phyloP scores from a whole-genome alignment of 352 stramenopile genomes.

The Phytophthora aleatoria region DNA sequence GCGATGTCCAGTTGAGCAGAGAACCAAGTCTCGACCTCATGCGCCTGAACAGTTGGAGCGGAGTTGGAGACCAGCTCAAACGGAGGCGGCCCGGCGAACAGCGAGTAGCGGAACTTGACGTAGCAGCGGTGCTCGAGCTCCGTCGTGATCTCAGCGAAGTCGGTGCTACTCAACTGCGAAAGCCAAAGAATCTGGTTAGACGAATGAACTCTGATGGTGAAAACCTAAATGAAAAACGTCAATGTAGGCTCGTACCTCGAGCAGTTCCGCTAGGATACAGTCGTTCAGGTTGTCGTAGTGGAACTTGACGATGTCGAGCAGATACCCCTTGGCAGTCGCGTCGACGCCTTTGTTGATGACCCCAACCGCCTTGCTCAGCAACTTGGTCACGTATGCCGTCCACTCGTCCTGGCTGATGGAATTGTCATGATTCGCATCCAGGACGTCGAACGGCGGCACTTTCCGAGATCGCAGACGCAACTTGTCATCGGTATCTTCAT shows the following conservation, averaged over 20 bases:
- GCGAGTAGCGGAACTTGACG: conserved; percentile 58
- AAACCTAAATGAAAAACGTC: too few species aligned
- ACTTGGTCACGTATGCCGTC: conserved; percentile 30
- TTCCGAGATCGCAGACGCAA: conserved; percentile 7
- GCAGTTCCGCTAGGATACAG: conserved; percentile 30
- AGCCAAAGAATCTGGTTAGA: background rate
- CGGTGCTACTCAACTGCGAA: conserved; percentile 12
- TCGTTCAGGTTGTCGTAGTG: conserved; percentile 41
- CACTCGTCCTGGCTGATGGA: conserved; percentile 27
- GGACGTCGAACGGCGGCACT: conserved; percentile 24
- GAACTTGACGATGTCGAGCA: conserved; percentile 34
- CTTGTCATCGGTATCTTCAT: conserved; percentile 7
- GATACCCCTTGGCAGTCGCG: conserved; percentile 13
- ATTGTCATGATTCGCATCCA: conserved; percentile 32
- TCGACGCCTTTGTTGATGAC: conserved; percentile 26
- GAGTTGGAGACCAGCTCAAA: conserved; percentile 48
- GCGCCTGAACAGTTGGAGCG: conserved; percentile 12
- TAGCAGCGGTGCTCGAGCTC: conserved; percentile 43
- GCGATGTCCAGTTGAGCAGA: conserved; percentile 27
- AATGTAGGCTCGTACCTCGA: conserved; percentile 10
- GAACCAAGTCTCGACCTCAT: conserved; percentile 41
- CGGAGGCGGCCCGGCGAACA: conserved; percentile 40
- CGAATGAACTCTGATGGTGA: too few species aligned
- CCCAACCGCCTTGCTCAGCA: conserved; percentile 18
- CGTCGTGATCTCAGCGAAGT: conserved; percentile 23